Percentiles rank a stretch among this genome's conserved stretches.
These are phyloP conservation scores for Lodderomyces jiufengensis DNA, from an alignment of 1,139 yeast genomes.

Conservation along the genomic window DNA sequence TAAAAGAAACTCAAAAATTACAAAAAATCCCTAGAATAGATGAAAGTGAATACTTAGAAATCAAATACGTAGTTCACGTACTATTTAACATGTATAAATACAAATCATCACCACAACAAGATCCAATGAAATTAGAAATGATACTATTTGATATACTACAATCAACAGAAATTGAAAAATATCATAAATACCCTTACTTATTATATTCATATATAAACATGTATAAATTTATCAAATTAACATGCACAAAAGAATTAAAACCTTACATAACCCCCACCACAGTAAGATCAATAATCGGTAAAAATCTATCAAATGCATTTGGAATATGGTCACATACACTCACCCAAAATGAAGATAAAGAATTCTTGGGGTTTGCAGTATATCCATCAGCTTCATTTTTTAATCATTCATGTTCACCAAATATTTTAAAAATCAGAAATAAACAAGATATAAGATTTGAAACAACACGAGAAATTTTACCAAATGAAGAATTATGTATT, in stretches of 20 bases:
- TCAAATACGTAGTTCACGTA: constrained; percentile 33
- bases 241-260: constrained; percentile 38
- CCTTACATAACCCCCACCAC: constrained; percentile 34
- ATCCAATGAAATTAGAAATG: constrained; percentile 18
- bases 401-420: constrained; percentile 64
- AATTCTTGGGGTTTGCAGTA: constrained; percentile 64
- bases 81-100: constrained; percentile 24
- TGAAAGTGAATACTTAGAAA: constrained; percentile 37
- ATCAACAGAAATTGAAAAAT: constrained; percentile 52
- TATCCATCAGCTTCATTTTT: constrained; percentile 68
- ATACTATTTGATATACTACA: constrained; percentile 46
- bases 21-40: constrained; percentile 31
- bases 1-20: constrained; percentile 28
- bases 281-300: constrained; percentile 53
- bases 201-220: constrained; percentile 48
- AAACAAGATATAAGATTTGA: constrained; percentile 22
- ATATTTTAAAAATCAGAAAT: constrained; percentile 30
- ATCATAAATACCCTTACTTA: constrained; percentile 47
- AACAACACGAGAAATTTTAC: constrained; percentile 26
- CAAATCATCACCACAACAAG: constrained; percentile 7
- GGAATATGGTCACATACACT: constrained; percentile 60
- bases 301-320: constrained; percentile 70
- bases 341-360: constrained; percentile 44
- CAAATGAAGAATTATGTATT: constrained; percentile 56
- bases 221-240: constrained; percentile 46